Evolutionary conservation across 2,329 filamentous ascomycete genomes (phyloP).

Genomic region (Aspergillus ibericus): DNA sequence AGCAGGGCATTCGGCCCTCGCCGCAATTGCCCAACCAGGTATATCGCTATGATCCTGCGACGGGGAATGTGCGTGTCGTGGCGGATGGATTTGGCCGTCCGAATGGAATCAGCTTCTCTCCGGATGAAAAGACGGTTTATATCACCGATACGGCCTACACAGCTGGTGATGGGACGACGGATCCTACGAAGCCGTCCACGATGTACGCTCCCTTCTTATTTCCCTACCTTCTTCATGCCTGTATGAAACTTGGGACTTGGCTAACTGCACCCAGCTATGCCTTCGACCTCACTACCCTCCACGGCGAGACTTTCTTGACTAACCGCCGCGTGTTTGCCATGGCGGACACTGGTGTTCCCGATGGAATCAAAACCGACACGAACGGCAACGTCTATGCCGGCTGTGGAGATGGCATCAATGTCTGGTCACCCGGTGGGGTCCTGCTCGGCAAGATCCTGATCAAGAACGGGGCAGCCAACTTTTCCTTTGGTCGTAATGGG

Average conservation of each 20-base stretch:
- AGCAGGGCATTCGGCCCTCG: constrained; percentile 34
- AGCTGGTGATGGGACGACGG: constrained; percentile 22
- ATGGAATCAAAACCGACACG: constrained; percentile 51
- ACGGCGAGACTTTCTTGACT: constrained; percentile 42
- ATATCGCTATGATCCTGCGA: constrained; percentile 43
- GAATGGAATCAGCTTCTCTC: constrained; percentile 46
- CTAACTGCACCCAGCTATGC: constrained; percentile 40
- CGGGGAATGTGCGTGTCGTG: constrained; percentile 37
- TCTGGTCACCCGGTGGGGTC: constrained; percentile 52
- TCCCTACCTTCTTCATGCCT: too few species aligned
- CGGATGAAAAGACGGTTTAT: constrained; percentile 41
- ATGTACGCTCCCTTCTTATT: constrained; percentile 26
- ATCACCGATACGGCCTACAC: constrained; percentile 42
- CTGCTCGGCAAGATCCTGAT: constrained; percentile 59
- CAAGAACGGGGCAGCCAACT: constrained; percentile 49
- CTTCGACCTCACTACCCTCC: constrained; percentile 46
- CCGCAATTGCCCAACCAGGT: constrained; percentile 39
- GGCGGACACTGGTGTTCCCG: constrained; percentile 48
- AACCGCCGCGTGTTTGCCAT: constrained; percentile 56
- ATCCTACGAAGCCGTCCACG: constrained; percentile 20
- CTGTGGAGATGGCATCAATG: constrained; percentile 55
- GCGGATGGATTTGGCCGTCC: constrained; percentile 42
- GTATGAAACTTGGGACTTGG: too few species aligned
- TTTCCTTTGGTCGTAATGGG: constrained; percentile 47
- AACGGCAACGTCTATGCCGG: constrained; percentile 57